Evolutionary conservation across 2,329 filamentous ascomycete genomes (phyloP).

Genomic region (Fusarium coicis): DNA sequence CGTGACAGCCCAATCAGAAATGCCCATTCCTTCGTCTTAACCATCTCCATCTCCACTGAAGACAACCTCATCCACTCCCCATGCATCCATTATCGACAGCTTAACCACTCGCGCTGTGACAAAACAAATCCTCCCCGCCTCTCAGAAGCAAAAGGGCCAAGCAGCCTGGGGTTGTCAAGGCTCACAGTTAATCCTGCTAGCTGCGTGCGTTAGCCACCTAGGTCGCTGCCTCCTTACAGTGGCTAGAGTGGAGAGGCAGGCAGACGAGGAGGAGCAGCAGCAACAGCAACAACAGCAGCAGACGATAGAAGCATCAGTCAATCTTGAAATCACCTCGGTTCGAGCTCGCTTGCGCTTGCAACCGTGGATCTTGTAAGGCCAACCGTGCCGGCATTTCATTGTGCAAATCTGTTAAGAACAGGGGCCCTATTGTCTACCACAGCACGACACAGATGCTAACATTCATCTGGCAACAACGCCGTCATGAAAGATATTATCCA

Average conservation of each 20-base stretch:
- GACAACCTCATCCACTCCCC: conserved; percentile 35
- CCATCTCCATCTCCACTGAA: conserved; percentile 24
- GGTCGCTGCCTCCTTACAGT: background rate
- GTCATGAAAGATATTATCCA: conserved; percentile 9
- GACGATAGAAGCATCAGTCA: conserved; percentile 5
- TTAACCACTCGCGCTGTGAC: conserved; percentile 26
- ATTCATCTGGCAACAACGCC: conserved; percentile 28
- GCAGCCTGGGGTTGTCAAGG: conserved; percentile 34
- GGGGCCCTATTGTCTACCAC: conserved; percentile 10
- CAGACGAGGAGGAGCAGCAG: background rate
- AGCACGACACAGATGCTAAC: conserved; percentile 14
- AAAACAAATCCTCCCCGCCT: conserved; percentile 34
- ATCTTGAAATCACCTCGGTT: conserved; percentile 24
- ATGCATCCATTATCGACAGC: conserved; percentile 35
- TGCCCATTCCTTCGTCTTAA: conserved; percentile 6
- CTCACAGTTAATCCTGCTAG: conserved; percentile 24
- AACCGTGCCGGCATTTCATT: conserved; percentile 16
- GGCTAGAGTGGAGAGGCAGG: conserved; percentile 2
- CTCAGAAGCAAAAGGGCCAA: conserved; percentile 36
- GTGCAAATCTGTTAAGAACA: conserved; percentile 29
- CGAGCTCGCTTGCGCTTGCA: conserved; percentile 16
- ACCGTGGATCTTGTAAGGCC: conserved; percentile 25
- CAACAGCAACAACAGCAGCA: background rate
- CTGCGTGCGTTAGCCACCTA: background rate
- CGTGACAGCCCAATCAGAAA: conserved; percentile 16